Evolutionary conservation across 2,329 filamentous ascomycete species (phyloP), one percentile per base, ranked within the genome.

Genomic region (Myrmaecium sp.): DNA sequence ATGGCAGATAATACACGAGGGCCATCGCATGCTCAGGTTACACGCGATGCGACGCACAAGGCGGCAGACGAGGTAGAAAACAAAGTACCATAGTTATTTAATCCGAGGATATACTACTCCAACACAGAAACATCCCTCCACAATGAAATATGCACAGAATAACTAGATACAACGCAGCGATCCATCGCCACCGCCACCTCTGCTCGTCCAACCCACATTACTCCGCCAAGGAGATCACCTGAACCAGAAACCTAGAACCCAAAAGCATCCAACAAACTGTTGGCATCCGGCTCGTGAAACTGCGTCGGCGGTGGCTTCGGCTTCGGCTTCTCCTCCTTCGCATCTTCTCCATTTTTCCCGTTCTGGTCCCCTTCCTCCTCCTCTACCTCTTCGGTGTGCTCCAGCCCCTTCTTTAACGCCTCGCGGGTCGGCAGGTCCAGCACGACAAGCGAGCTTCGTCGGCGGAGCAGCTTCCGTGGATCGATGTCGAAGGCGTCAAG

Each of bases 221-320:
- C n/a, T n/a, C n/a, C n/a, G n/a, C n/a, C n/a, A n/a, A n/a, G n/a
- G n/a, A n/a, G n/a, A n/a, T n/a, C n/a, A n/a, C n/a, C n/a, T n/a
- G n/a, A n/a, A n/a, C n/a, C n/a, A n/a, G n/a, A n/a, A n/a, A n/a
- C 21, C 21, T 43, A 95, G 46, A 95, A 89, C 1, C 86, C 86
- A 64, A 95, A 95, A 48, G 69, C 84, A 59, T 95, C 86, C 40
- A 95, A 60, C 44, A 98, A 54, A 32, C 81, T 86, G 47, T 70
- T 81, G 15, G 79, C 67, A 55, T 92, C 83, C n/a, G 89, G 89
- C 51, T 98, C 89, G 40, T 91, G 66, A 47, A 95, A 95, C 35
- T 75, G 72, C 12, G 76, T 82, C 2, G 82, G 72, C 10, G 74
- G 64, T 9, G 67, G 62, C 41, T 74, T 66, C 33, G 57, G 53